Base-by-base conservation (phyloP, 352 stramenopile species). In the Phytophthora megakarya region DNA sequence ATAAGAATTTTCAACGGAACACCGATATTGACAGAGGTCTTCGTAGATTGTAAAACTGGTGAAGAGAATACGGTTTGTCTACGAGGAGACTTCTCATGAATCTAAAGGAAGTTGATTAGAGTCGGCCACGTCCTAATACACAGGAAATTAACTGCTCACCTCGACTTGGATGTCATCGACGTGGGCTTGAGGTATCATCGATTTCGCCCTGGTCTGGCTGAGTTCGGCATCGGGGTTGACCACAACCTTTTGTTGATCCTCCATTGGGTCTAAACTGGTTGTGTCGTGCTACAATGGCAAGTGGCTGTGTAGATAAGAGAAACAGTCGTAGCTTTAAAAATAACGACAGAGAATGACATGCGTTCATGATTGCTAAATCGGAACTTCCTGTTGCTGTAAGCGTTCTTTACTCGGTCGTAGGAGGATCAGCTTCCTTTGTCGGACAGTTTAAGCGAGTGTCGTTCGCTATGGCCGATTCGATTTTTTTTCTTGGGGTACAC, bases 1-100 rank as follows among this genome's bases (percentile, higher is more conserved):
- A 92, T 44, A n/a, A 90, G 68, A 26, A 92, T 73, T 58, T 84
- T 81, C 12, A 92, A 65, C 7, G 61, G 44, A 11, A 44, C 43
- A 13, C 58, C 59, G 23, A 57, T 37, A 39, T 25, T 67, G 8
- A 53, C 37, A 8, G 33, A 72, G 16, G 15, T 21, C 47, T 60
- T 73, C 10, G 28, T 23, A 22, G 45, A 46, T n/a, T 44, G 45
- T 19, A 26, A 40, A 28, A 37, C 13, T 12, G 30, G 25, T 9
- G 49, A 3, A 7, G 38, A 39, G 23, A 30, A 57, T 3, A 58
- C 38, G 9, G 65, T 70, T 70, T 70, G 60, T 46, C 60, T 52
- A 9, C 53, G 52, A 32, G 46, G 25, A 42, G 46, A 25, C 1
- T 66, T 56, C 23, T 45, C 18, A 38, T 54, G 57, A 49, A 69